Conservation (phyloP, 805 yeast species). For the Tetrapisispora arboricola region DNA sequence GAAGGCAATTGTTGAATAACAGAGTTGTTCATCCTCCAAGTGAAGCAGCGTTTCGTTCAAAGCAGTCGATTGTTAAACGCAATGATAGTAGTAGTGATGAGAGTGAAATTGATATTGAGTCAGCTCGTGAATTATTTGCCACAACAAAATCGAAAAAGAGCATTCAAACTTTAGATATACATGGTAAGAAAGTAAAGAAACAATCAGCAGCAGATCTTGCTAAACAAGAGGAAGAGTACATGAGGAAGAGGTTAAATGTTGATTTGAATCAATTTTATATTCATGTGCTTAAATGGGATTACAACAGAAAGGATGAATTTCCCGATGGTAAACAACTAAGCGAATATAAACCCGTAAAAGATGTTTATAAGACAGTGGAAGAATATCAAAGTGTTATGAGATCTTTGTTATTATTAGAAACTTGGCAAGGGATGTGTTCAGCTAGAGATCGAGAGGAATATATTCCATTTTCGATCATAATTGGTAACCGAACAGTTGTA, state of each 20-base stretch:
- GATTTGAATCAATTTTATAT: conserved; percentile 67
- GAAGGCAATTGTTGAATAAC: conserved; percentile 23
- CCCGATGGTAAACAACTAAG: conserved; percentile 44
- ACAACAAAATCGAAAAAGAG: conserved; percentile 24
- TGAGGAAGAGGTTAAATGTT: conserved; percentile 71
- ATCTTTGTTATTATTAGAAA: conserved; percentile 77
- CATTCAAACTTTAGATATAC: conserved; percentile 32
- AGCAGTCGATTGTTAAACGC: conserved; percentile 20
- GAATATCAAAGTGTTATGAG: conserved; percentile 63
- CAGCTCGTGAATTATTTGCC: conserved; percentile 29
- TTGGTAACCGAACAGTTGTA: conserved; percentile 74
- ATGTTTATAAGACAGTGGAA: conserved; percentile 43
- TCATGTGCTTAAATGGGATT: conserved; percentile 69
- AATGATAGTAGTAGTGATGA: conserved; percentile 29
- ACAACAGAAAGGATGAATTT: conserved; percentile 40
- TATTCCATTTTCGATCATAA: conserved; percentile 50
- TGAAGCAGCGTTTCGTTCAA: conserved; percentile 39
- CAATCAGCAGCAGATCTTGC: conserved; percentile 33
- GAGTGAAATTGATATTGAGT: conserved; percentile 32
- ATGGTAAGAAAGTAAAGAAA: conserved; percentile 31
- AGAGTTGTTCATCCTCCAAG: conserved; percentile 39
- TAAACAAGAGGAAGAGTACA: conserved; percentile 58
- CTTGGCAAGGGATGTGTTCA: conserved; percentile 83
- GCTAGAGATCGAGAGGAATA: conserved; percentile 50
- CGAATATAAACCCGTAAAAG: conserved; percentile 40